Percentiles rank a stretch among this genome's conserved stretches.
Evolutionary conservation across 2,329 filamentous ascomycete species (phyloP).

Genomic region (Fonsecaea erecta): DNA sequence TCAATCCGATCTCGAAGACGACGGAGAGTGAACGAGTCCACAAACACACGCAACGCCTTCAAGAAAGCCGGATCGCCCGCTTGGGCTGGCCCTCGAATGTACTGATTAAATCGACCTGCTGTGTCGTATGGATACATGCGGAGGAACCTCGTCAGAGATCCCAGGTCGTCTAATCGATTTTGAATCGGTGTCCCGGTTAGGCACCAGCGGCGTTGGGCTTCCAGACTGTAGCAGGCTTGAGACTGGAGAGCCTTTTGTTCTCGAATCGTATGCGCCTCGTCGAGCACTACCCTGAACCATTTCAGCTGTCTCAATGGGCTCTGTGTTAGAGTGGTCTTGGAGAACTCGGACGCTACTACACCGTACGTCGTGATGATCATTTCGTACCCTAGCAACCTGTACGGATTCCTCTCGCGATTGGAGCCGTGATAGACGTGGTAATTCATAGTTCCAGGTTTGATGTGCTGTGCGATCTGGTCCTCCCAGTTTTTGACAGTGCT

Average conservation of each 20-base stretch:
- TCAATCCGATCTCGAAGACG: conserved; percentile 91
- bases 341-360: conserved; percentile 79
- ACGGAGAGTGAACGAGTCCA: conserved; percentile 91
- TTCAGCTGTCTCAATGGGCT: conserved; percentile 76
- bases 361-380: conserved; percentile 92
- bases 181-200: conserved; percentile 97
- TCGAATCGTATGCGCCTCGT: conserved; percentile 94
- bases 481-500: conserved; percentile 96
- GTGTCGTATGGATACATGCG: conserved; percentile 85
- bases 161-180: conserved; percentile 88
- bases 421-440: conserved; percentile 88
- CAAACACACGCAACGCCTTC: conserved; percentile 81
- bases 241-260: conserved; percentile 81
- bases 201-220: conserved; percentile 85
- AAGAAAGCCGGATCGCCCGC: conserved; percentile 81
- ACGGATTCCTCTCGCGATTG: conserved; percentile 70
- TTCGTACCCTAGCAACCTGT: conserved; percentile 73
- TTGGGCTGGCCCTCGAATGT: conserved; percentile 86
- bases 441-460: conserved; percentile 66
- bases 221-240: conserved; percentile 78
- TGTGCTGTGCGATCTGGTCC: conserved; percentile 83
- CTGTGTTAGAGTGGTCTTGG: conserved; percentile 52
- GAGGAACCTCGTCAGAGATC: conserved; percentile 83
- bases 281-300: conserved; percentile 92
- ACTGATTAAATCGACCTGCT: conserved; percentile 72